Evolutionary conservation across 2,329 filamentous ascomycete species (phyloP).

Genomic region (Phaeoacremonium minimum): DNA sequence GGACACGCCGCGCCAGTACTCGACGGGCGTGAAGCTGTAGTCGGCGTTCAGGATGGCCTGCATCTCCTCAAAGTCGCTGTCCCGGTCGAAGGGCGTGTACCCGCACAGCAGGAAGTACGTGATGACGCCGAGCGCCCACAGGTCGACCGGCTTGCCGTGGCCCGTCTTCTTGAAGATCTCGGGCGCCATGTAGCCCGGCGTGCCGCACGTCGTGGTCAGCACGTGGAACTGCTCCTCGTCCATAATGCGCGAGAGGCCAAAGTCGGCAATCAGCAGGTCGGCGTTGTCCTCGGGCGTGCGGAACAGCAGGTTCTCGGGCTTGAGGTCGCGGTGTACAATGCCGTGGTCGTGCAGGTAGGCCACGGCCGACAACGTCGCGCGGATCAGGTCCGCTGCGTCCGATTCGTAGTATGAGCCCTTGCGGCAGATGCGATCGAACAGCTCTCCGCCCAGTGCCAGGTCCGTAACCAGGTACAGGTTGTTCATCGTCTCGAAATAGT

Average conservation of each 20-base stretch:
- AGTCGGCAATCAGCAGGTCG: constrained; percentile 94
- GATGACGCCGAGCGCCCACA: constrained; percentile 98
- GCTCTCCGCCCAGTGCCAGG: constrained; percentile 89
- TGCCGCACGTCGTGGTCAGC: constrained; percentile 94
- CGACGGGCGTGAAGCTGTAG: constrained; percentile 89
- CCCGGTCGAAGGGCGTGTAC: constrained; percentile 96
- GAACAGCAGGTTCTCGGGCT: constrained; percentile 96
- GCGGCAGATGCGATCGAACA: constrained; percentile 97
- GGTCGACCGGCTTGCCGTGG: constrained; percentile 95
- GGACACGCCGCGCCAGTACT: constrained; percentile 96
- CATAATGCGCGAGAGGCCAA: constrained; percentile 95
- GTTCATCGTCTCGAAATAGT: constrained; percentile 99
- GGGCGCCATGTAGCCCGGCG: constrained; percentile 97
- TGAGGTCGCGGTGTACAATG: constrained; percentile 96
- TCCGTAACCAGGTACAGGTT: constrained; percentile 98
- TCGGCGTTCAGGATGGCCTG: constrained; percentile 96
- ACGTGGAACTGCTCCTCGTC: constrained; percentile 98
- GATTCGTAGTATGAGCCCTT: constrained; percentile 99
- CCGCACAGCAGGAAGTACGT: constrained; percentile 98
- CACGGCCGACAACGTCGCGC: constrained; percentile 92
- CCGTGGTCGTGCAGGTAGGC: constrained; percentile 98
- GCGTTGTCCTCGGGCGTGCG: constrained; percentile 96
- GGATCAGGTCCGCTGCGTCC: constrained; percentile 91
- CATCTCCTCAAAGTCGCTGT: constrained; percentile 98
- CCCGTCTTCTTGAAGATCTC: constrained; percentile 99